These are phyloP conservation scores for Fusarium nematophilum DNA, from an alignment of 2,329 filamentous ascomycete species.

Conservation along the genomic window DNA sequence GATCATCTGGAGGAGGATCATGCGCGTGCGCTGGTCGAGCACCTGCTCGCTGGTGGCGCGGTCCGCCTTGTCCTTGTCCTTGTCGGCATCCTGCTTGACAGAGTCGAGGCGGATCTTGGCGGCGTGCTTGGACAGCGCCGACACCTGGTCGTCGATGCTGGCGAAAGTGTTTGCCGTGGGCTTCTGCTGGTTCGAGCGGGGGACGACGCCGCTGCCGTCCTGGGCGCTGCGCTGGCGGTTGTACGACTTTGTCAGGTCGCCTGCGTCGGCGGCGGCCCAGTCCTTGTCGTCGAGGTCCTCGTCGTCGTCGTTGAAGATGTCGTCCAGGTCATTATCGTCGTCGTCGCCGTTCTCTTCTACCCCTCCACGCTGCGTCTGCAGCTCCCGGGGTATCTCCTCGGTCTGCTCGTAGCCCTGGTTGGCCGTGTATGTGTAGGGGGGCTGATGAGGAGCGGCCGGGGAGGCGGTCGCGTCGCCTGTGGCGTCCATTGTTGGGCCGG, in stretches of 20 bases:
- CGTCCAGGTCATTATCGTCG: slow-evolving; percentile 40
- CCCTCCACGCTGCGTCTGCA: slow-evolving; percentile 45
- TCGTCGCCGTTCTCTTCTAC: slow-evolving; percentile 35
- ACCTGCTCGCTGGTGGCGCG: slow-evolving; percentile 95
- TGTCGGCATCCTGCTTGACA: slow-evolving; percentile 63
- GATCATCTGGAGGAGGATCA: slow-evolving; percentile 96
- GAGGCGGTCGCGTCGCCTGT: slow-evolving; percentile 39
- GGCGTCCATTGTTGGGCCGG: too few species aligned
- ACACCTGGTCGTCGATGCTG: slow-evolving; percentile 87
- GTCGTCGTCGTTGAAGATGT: slow-evolving; percentile 54
- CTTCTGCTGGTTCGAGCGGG: slow-evolving; percentile 81
- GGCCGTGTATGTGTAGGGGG: slow-evolving; percentile 57
- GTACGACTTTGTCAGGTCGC: slow-evolving; percentile 86
- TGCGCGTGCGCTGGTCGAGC: slow-evolving; percentile 90
- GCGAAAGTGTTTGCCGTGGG: slow-evolving; percentile 82
- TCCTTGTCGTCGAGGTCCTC: slow-evolving; percentile 74
- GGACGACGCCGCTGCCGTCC: slow-evolving; percentile 61
- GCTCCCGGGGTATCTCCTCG: slow-evolving; percentile 48
- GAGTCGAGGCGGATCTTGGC: slow-evolving; percentile 84
- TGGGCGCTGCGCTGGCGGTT: slow-evolving; percentile 83
- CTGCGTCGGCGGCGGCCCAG: slow-evolving; percentile 66
- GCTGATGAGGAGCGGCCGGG: slow-evolving; percentile 57
- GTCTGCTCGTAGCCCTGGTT: slow-evolving; percentile 58
- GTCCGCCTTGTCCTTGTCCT: slow-evolving; percentile 88
- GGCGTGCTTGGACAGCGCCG: slow-evolving; percentile 85